Conservation (phyloP, 164 flowering plant genomes). For the Liriodendron chinense region DNA sequence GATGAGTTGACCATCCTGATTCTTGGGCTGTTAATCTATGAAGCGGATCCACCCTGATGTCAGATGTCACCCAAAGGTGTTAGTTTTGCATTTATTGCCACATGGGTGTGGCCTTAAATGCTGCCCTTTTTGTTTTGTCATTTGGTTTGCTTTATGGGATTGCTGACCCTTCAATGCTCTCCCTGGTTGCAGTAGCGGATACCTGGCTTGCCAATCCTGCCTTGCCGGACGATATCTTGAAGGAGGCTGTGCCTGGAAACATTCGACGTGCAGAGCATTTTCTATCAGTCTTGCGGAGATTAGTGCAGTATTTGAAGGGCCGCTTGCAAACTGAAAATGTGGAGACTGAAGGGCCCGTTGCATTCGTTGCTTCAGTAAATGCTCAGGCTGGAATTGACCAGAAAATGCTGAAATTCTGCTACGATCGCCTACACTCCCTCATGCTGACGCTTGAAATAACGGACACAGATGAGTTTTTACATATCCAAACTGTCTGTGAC, state of each 20-base stretch:
- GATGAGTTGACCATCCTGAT: background rate
- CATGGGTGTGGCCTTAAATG: background rate
- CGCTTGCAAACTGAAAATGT: constrained; percentile 86
- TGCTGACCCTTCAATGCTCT: background rate
- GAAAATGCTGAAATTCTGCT: constrained; percentile 88
- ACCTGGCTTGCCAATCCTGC: constrained; percentile 92
- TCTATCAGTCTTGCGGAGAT: constrained; percentile 78
- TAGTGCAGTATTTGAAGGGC: constrained; percentile 80
- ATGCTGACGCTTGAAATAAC: constrained; percentile 94
- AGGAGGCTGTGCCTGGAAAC: constrained; percentile 99
- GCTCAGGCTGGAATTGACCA: constrained; percentile 91
- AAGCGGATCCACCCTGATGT: background rate
- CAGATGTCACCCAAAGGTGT: background rate
- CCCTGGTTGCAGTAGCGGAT: constrained; percentile 56
- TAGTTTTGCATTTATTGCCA: background rate
- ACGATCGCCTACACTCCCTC: constrained; percentile 93
- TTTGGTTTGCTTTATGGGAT: background rate
- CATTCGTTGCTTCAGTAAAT: constrained; percentile 67
- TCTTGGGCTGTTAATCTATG: background rate
- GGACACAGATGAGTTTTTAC: constrained; percentile 90
- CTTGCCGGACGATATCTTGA: constrained; percentile 92
- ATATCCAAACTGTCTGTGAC: constrained; percentile 91
- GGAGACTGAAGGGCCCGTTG: constrained; percentile 92
- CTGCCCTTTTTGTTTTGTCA: background rate
- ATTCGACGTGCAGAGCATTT: constrained; percentile 98